Base-by-base conservation (phyloP, 2,329 filamentous ascomycete genomes). In the Aspergillus terreus region DNA sequence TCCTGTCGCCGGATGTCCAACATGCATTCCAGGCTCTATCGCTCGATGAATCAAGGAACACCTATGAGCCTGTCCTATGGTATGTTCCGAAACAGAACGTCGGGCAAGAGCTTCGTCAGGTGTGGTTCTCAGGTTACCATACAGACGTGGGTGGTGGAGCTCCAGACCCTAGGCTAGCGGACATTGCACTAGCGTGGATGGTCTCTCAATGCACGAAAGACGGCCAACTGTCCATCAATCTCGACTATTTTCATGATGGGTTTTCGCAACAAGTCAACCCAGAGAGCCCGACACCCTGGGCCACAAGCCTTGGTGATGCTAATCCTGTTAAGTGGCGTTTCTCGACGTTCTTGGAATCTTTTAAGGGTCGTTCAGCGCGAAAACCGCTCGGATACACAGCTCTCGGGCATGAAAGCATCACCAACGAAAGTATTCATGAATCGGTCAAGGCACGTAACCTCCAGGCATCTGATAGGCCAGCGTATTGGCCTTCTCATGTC, bases 81-180 rank as follows among this genome's bases (percentile, higher is more conserved):
- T 27, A 48, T 42, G 23, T 41, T 17, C 36, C 27, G 42, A 27
- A 23, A 14, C 25, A 17, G 19, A 30, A 48, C 21, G 17, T 4
- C 15, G 23, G 17, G 27, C 46, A 48, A 25, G 46, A 48, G 17
- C 25, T 48, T 17, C 25, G 38, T 3, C 46, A 48, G 25, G 46
- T 48, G 5, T 48, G 46, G 46, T 48, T 48, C 12, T 48, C 46
- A 7, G 46, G 46, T 12, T 42, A 48, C 25, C 46, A 48, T 41
- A 38, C 46, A 12, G 46, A 48, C 27, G 36, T 48, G 12, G 46
- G 46, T 33, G 46, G 46, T 3, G 46, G 46, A 7, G 15, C 23
- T 15, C 6, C 21, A 12, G 25, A 48, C 3, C 46, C 46, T 15
- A 27, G 46, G n/a, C 36, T 47, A n/a, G 36, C 46, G 3, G 46